phyloP scores from a whole-genome alignment of 2,329 filamentous ascomycete genomes.

The Paramyrothecium roridum region DNA sequence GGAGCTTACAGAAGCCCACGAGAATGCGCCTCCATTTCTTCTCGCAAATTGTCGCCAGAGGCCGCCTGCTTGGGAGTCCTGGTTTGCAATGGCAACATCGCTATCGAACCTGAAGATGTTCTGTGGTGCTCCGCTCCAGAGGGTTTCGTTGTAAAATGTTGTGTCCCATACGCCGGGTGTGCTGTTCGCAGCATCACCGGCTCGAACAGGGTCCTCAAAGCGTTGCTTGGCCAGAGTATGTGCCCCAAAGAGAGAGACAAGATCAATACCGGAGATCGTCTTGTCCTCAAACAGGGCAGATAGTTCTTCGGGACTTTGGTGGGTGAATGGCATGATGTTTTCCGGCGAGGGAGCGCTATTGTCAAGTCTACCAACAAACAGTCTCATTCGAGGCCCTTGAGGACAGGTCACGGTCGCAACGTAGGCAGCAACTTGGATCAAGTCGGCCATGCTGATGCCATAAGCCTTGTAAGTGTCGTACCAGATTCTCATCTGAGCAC shows the following conservation, averaged over 20 bases:
- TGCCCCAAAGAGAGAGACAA: slow-evolving; percentile 48
- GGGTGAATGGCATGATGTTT: slow-evolving; percentile 36
- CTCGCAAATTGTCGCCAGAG: background rate
- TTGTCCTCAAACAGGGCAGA: slow-evolving; percentile 44
- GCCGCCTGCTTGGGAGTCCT: background rate
- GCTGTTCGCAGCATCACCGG: slow-evolving; percentile 40
- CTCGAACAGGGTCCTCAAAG: slow-evolving; percentile 31
- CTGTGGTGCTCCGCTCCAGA: background rate
- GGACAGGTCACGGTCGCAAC: slow-evolving; percentile 31
- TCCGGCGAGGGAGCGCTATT: slow-evolving; percentile 29
- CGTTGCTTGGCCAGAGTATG: slow-evolving; percentile 45
- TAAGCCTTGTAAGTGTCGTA: slow-evolving; percentile 29
- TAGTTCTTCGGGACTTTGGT: slow-evolving; percentile 34
- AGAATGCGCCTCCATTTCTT: background rate
- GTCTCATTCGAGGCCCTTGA: slow-evolving; percentile 33
- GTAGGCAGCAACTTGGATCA: slow-evolving; percentile 45
- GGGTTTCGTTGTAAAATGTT: slow-evolving; percentile 38
- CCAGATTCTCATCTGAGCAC: slow-evolving; percentile 29
- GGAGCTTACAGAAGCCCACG: background rate
- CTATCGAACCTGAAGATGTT: background rate
- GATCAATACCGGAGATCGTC: slow-evolving; percentile 43
- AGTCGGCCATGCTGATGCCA: slow-evolving; percentile 44
- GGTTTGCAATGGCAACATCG: background rate
- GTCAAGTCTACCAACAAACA: slow-evolving; percentile 46
- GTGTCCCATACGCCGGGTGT: slow-evolving; percentile 48